Percentiles rank a stretch among this genome's conserved stretches.
phyloP scores from a whole-genome alignment of 352 stramenopile species.

The Phytophthora vignae region DNA sequence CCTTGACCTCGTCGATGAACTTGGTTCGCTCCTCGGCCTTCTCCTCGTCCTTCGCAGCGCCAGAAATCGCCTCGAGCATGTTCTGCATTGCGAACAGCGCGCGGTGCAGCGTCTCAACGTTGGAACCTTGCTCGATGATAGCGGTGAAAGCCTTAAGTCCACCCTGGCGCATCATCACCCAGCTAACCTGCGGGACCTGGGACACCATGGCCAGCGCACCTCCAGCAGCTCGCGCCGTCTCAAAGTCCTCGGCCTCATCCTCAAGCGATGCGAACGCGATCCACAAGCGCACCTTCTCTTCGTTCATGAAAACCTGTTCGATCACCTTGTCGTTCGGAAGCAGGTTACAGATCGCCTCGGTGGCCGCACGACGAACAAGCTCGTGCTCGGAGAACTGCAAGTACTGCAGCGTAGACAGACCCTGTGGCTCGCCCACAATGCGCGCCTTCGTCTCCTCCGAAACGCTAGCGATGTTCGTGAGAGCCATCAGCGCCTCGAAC shows the following conservation, averaged over 20 bases:
- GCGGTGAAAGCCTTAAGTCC: constrained; percentile 62
- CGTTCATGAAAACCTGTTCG: constrained; percentile 92
- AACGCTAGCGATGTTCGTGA: constrained; percentile 97
- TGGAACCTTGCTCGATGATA: constrained; percentile 59
- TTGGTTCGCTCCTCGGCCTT: constrained; percentile 56
- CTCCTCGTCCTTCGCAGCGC: constrained; percentile 51
- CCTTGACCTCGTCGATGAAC: constrained; percentile 53
- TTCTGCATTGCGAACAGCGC: constrained; percentile 82
- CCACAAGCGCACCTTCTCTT: constrained; percentile 95
- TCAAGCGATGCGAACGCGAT: constrained; percentile 93
- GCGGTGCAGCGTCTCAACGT: constrained; percentile 78
- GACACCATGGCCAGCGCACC: constrained; percentile 96
- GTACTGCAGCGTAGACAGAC: constrained; percentile 82
- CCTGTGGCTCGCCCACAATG: constrained; percentile 73
- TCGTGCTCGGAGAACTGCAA: constrained; percentile 98
- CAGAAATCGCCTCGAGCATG: constrained; percentile 56
- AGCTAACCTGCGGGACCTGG: constrained; percentile 76
- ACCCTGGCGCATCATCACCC: constrained; percentile 74
- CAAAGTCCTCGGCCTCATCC: constrained; percentile 93
- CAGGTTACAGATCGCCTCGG: constrained; percentile 97
- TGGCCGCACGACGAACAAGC: constrained; percentile 96
- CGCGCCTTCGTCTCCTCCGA: constrained; percentile 95
- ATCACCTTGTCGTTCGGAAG: constrained; percentile 94
- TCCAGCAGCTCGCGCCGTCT: constrained; percentile 91
- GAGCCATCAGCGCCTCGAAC: constrained; percentile 95